A percentile compares a stretch with the other conserved stretches of the same genome.
Conservation (phyloP, 129 eudicot genomes). For the Pittosporum tobira region DNA sequence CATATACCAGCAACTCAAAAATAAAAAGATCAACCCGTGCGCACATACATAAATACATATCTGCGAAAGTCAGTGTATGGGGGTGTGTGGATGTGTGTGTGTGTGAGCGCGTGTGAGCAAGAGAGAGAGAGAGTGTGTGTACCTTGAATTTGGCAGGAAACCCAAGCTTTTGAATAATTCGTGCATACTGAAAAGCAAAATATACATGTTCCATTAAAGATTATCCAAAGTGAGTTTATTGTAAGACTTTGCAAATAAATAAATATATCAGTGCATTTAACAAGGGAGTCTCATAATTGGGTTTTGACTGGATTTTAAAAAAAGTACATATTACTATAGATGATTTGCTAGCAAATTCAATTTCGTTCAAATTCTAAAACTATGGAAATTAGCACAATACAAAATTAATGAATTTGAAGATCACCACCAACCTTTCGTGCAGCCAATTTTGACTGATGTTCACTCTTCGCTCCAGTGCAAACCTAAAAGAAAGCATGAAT, state of each 20-base stretch:
- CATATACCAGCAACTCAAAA: background rate
- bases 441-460: conserved; percentile 77
- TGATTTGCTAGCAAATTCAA: background rate
- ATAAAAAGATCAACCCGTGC: too few relatives aligned
- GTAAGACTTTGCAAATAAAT: background rate
- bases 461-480: conserved; percentile 97
- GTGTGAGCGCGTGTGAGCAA: background rate
- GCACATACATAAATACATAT: background rate
- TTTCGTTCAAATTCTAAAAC: background rate
- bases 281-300: background rate
- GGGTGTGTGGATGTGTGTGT: background rate
- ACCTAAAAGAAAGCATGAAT: conserved; percentile 33
- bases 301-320: background rate
- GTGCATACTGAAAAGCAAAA: conserved; percentile 51
- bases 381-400: background rate
- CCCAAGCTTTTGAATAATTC: conserved; percentile 88
- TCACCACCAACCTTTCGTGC: conserved; percentile 67
- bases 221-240: background rate
- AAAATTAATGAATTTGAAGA: background rate
- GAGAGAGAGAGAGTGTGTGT: background rate
- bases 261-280: background rate
- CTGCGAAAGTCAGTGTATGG: background rate
- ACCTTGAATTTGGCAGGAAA: conserved; percentile 85
- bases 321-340: background rate
- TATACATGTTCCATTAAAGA: background rate